Base-by-base conservation (phyloP, 345 rosid genomes). In the Cardiospermum halicacabum region DNA sequence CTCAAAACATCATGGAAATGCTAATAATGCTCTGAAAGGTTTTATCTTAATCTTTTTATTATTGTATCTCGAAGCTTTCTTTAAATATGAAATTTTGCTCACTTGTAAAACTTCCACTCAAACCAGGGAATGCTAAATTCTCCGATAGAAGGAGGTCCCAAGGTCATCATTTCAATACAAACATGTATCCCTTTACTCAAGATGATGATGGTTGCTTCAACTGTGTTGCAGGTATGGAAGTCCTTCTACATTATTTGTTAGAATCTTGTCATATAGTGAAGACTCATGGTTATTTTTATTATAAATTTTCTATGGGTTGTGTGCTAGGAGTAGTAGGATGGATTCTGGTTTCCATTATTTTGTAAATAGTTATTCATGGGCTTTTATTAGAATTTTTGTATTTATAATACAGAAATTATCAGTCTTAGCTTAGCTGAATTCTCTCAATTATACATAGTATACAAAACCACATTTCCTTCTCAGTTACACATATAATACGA, bases 131-230 rank as follows among this genome's bases (percentile, higher is more conserved):
- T 55, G 77, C 69, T 69, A 68, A 68, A 66, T 53, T 62, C 45
- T 68, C 80, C 70, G 81, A 66, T 36, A 72, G 77, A 42, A 75
- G 81, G 80, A 83, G 80, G 71, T 60, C 82, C 60, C 75, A 75
- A 6, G 65, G 75, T 60, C 68, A 72, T 59, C 79, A 47, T 72
- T 48, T 75, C 75, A 84, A 76, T 60, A 69, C 83, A 59, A 83
- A 75, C 49, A 60, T 77, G 74, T 80, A 72, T 75, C 74, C 89
- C 43, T 83, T 81, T 71, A 51, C 77, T 53, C 84, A 81, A 65
- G 88, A 75, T 32, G 70, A 79, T 53, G 81, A 72, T 69, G 78
- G 78, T 53, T 82, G 84, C 72, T 84, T 77, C 72, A 77, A 84
- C 74, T 84, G 74, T 62, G 53, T 76, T 71, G 65, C 88, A 70